A percentile compares a stretch with the other conserved stretches of the same genome.
Evolutionary conservation across 2,329 filamentous ascomycete species (phyloP).

Genomic region (Beauveria pseudobassiana): DNA sequence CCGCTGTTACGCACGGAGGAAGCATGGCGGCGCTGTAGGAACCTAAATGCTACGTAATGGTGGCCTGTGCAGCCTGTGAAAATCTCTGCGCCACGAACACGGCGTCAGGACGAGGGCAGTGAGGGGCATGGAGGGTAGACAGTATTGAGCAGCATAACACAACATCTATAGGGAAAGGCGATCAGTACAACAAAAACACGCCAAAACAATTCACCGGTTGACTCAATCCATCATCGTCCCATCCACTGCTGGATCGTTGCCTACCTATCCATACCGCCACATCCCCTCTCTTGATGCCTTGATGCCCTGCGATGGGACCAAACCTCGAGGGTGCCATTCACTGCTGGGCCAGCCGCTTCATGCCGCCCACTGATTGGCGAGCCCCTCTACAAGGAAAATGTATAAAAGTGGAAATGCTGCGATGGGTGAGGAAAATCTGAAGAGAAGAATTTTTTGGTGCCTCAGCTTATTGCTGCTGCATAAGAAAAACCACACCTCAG

Average conservation of each 20-base stretch:
- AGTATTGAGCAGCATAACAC: neutral
- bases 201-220: neutral
- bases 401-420: neutral
- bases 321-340: neutral
- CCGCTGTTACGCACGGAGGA: neutral
- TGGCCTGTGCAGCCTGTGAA: slow-evolving; percentile 6
- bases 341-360: neutral
- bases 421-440: neutral
- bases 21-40: neutral
- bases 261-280: neutral
- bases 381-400: neutral
- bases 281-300: neutral
- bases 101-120: neutral
- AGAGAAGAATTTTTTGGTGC: slow-evolving; percentile 5
- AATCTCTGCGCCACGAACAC: neutral
- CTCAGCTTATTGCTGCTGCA: neutral
- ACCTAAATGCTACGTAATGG: neutral
- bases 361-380: neutral
- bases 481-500: neutral
- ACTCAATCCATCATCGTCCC: neutral
- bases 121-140: slow-evolving; percentile 9
- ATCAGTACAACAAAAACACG: neutral
- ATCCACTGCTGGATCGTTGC: neutral
- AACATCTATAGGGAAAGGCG: neutral
- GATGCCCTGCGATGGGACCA: slow-evolving; percentile 7